Evolutionary conservation across 805 yeast genomes (phyloP), one percentile per base, ranked within the genome.

Genomic region (Nakazawaea anatomiae): DNA sequence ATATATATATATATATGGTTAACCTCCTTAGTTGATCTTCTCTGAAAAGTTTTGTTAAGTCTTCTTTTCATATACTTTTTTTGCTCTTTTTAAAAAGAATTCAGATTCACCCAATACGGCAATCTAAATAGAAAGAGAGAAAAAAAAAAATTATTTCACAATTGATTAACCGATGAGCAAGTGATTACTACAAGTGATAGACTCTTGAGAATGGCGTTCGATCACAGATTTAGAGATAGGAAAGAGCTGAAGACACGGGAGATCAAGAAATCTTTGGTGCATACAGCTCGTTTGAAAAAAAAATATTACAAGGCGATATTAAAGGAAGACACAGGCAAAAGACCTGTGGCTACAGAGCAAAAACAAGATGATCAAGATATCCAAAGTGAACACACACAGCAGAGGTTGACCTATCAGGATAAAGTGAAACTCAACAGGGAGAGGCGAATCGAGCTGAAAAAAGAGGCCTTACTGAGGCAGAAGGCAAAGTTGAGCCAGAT

Each of bases 231-330:
- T 42, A 48, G 50, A 18, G 55, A 57, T 6, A 68, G 67, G 27
- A 63, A 60, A 50, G 66, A 67, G 46, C 57, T 59, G 12, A 67
- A 67, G 52, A 58, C 61, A 54, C 76, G 79, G 50, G 97, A 89
- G 54, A 91, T 91, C 60, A 84, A 85, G 59, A 79, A 76, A 60
- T 85, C 94, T 10, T 75, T 91, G 56, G 77, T 80, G 0, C 95
- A 89, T 61, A 79, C 89, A 54, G 88, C 96, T 11, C 77, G 94
- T 59, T 76, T 91, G 57, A 80, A 89, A 71, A 87, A 84, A 65
- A 82, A 80, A 46, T 91, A 91, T 62, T 83, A 88, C 72, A 89
- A 90, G 64, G 71, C 89, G 49, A 65, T 89, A 40, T 87, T 87
- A 55, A 77, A 80, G 47, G 90, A 87, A 58, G 95, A 91, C 1